Evolutionary conservation across 805 yeast genomes (phyloP).

Genomic region (Cyberlindnera mrakii): DNA sequence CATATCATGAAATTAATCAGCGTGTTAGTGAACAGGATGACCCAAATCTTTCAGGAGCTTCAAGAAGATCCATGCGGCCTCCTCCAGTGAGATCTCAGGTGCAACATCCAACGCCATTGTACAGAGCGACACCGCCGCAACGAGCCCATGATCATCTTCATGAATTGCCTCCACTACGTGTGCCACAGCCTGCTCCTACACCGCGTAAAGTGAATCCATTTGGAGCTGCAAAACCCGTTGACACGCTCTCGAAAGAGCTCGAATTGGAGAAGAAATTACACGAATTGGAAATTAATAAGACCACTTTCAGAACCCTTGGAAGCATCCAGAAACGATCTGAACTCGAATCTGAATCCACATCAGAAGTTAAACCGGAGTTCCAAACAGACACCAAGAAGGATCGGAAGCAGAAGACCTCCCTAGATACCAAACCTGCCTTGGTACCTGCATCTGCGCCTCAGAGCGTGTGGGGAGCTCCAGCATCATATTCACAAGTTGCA

Average conservation of each 20-base stretch:
- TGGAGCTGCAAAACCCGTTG: conserved; percentile 84
- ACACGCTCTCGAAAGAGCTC: conserved; percentile 54
- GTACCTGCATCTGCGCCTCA: conserved; percentile 11
- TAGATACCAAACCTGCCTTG: conserved; percentile 1
- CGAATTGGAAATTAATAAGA: conserved; percentile 38
- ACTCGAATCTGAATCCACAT: neutral
- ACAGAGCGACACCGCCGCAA: conserved; percentile 3
- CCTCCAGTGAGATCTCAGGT: neutral
- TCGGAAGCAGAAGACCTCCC: neutral
- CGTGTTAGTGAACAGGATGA: conserved; percentile 17
- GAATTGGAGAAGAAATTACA: conserved; percentile 52
- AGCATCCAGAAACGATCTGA: conserved; percentile 1
- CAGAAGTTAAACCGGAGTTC: neutral
- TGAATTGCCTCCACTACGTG: conserved; percentile 13
- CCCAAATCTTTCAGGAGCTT: conserved; percentile 9
- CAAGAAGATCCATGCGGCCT: conserved; percentile 3
- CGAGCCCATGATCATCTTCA: conserved; percentile 2
- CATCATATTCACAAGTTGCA: conserved; percentile 4
- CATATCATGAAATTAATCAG: conserved; percentile 20
- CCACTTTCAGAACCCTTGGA: conserved; percentile 27
- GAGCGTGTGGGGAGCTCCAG: conserved; percentile 11
- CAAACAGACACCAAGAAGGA: neutral
- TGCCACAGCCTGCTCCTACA: conserved; percentile 20
- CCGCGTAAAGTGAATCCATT: conserved; percentile 59
- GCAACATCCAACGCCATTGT: neutral